Conservation (phyloP, 1,139 yeast genomes). For the Suhomyces terraborum region DNA sequence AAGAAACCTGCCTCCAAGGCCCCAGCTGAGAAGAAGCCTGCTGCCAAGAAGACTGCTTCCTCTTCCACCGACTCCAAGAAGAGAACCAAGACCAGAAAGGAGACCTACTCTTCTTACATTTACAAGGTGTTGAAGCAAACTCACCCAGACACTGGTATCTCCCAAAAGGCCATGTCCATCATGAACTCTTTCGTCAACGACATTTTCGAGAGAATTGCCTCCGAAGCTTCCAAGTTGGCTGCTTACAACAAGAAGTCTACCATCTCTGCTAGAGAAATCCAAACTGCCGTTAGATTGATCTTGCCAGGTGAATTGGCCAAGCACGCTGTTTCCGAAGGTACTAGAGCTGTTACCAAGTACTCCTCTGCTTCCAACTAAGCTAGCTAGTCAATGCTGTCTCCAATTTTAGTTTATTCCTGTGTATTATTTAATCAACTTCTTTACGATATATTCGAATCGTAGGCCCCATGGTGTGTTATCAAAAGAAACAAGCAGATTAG, state of each 20-base stretch:
- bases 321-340: slow-evolving; percentile 99
- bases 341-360: slow-evolving; percentile 99
- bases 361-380: slow-evolving; percentile 65
- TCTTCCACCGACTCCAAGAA: slow-evolving; percentile 80
- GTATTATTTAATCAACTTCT: slow-evolving; percentile 17
- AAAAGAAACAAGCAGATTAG: too few relatives aligned
- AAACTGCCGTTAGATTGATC: slow-evolving; percentile 98
- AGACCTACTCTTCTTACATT: slow-evolving; percentile 96
- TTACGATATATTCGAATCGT: not conserved
- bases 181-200: slow-evolving; percentile 99
- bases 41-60: slow-evolving; percentile 34
- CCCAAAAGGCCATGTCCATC: slow-evolving; percentile 98
- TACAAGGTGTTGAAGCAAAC: slow-evolving; percentile 98
- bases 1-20: slow-evolving; percentile 36
- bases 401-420: slow-evolving; percentile 15
- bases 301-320: slow-evolving; percentile 99
- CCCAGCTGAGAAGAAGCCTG: slow-evolving; percentile 36
- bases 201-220: slow-evolving; percentile 91
- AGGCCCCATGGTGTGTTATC: too few relatives aligned
- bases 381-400: slow-evolving; percentile 5
- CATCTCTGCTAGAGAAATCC: slow-evolving; percentile 98
- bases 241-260: slow-evolving; percentile 99
- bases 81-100: slow-evolving; percentile 97
- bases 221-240: slow-evolving; percentile 98
- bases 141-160: slow-evolving; percentile 99